Evolutionary conservation across 495 filamentous ascomycete genomes (phyloP).

Genomic region (Astrothelium subdiscretum): DNA sequence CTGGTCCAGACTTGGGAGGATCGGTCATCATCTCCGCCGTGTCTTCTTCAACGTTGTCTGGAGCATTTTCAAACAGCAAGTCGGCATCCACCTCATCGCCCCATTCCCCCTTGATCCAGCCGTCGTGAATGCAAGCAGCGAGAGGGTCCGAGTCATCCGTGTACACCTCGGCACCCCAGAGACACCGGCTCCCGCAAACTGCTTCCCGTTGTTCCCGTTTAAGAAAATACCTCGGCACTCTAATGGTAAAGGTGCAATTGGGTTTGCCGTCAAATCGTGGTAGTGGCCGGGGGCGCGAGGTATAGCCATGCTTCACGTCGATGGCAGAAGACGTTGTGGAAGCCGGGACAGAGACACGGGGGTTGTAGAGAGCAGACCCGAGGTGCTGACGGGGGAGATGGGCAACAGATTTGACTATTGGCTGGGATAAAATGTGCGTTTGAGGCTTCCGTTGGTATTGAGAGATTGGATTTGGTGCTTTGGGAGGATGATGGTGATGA

Average conservation of each 20-base stretch:
- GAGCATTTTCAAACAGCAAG: conserved; percentile 48
- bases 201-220: conserved; percentile 56
- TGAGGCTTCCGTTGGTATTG: conserved; percentile 43
- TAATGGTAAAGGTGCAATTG: conserved; percentile 83
- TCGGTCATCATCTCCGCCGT: conserved; percentile 25
- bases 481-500: conserved; percentile 27
- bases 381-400: conserved; percentile 68
- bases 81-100: conserved; percentile 57
- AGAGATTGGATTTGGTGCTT: conserved; percentile 27
- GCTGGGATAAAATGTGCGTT: conserved; percentile 50
- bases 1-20: conserved; percentile 38
- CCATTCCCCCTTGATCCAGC: conserved; percentile 86
- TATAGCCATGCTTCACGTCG: conserved; percentile 49
- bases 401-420: conserved; percentile 56
- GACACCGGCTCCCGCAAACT: conserved; percentile 60
- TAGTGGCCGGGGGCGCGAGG: conserved; percentile 59
- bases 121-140: conserved; percentile 85
- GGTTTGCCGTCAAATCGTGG: conserved; percentile 71
- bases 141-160: conserved; percentile 92
- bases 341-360: conserved; percentile 36
- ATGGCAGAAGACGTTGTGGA: conserved; percentile 31
- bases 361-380: conserved; percentile 54
- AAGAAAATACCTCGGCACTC: conserved; percentile 72
- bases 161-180: conserved; percentile 92
- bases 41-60: no score